Evolutionary conservation across 257 asterid species (phyloP).

Genomic region (Mentha longifolia): DNA sequence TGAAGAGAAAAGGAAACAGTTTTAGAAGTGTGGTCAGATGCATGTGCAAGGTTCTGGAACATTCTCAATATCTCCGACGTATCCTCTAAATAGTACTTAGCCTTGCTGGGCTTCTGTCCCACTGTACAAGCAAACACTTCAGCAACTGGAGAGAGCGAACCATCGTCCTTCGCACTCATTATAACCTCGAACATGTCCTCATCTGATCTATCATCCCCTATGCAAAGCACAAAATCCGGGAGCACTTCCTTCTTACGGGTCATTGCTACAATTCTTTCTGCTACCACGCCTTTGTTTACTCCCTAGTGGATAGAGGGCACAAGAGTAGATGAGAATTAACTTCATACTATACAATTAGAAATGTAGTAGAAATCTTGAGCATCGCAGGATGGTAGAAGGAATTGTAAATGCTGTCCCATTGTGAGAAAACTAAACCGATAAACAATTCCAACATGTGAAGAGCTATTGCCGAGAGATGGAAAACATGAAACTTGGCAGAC

Average conservation of each 20-base stretch:
- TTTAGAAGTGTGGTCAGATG: conserved; percentile 56
- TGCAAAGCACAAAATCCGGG: conserved; percentile 79
- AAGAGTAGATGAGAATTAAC: not conserved
- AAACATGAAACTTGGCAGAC: too few relatives aligned
- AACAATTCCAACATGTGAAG: too few relatives aligned
- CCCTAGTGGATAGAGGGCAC: conserved; percentile 46
- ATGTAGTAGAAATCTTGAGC: too few relatives aligned
- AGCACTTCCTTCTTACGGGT: conserved; percentile 59
- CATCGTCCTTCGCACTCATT: conserved; percentile 62
- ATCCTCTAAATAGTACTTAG: conserved; percentile 77
- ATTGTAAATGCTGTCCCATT: too few relatives aligned
- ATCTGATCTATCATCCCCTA: conserved; percentile 85
- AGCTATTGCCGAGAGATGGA: too few relatives aligned
- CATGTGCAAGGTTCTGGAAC: conserved; percentile 79
- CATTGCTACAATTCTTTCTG: conserved; percentile 57
- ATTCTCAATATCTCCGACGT: conserved; percentile 71
- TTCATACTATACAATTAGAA: not conserved
- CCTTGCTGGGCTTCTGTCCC: conserved; percentile 85
- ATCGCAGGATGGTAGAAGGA: too few relatives aligned
- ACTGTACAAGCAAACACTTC: conserved; percentile 85
- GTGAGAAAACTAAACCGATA: too few relatives aligned
- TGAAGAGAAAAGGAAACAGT: conserved; percentile 39
- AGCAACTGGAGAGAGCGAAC: conserved; percentile 70
- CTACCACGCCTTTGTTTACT: conserved; percentile 78
- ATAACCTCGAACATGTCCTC: conserved; percentile 93